These are phyloP conservation scores for Rhododendron kiyosumense DNA, from an alignment of 148 eudicot genomes.

Conservation along the genomic window DNA sequence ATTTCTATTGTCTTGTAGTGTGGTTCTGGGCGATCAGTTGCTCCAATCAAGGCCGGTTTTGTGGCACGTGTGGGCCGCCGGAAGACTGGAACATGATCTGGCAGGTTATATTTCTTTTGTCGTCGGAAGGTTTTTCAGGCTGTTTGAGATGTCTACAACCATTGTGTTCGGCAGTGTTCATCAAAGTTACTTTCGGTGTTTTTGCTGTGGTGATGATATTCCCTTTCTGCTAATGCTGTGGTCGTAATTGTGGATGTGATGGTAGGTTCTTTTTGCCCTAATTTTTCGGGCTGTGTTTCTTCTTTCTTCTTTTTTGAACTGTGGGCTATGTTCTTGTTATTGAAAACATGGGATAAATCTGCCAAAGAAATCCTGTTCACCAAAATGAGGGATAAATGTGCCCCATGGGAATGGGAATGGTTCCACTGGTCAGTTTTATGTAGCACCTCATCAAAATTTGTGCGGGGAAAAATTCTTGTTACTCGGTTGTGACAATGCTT, in stretches of 20 bases:
- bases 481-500: neutral
- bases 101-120: neutral
- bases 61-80: slow-evolving; percentile 50
- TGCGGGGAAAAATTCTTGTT: neutral
- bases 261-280: neutral
- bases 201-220: neutral
- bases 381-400: neutral
- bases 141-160: neutral
- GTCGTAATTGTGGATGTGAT: neutral
- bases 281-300: neutral
- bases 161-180: neutral
- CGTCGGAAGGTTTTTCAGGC: neutral
- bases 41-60: slow-evolving; percentile 54
- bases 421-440: neutral
- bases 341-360: neutral
- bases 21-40: slow-evolving; percentile 64
- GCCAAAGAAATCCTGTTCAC: neutral
- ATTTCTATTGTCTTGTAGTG: slow-evolving; percentile 34
- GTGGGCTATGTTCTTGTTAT: neutral
- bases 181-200: neutral
- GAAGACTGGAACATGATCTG: slow-evolving; percentile 35
- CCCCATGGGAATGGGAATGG: neutral
- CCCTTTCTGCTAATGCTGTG: neutral
- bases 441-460: neutral
- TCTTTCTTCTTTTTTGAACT: neutral